phyloP scores from a whole-genome alignment of 2,329 filamentous ascomycete species.

The Aschersonia sp. region DNA sequence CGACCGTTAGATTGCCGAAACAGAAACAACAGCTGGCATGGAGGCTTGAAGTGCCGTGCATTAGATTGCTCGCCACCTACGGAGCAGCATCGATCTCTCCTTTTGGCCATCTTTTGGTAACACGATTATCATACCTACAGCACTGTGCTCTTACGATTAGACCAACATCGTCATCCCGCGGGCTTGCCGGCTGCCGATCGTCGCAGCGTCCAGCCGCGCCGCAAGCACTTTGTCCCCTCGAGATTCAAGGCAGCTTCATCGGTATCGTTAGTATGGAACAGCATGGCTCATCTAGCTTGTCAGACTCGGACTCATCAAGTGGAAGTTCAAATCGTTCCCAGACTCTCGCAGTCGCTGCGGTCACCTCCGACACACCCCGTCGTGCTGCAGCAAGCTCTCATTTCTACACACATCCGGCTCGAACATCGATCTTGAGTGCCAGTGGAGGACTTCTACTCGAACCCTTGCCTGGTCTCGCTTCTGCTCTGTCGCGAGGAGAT shows the following conservation, averaged over 20 bases:
- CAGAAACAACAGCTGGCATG: not conserved
- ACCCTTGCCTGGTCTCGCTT: constrained; percentile 3
- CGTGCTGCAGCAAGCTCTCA: constrained; percentile 28
- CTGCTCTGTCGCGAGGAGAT: constrained; percentile 1
- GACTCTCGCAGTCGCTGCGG: constrained; percentile 8
- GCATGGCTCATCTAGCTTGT: constrained; percentile 11
- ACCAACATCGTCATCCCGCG: not conserved
- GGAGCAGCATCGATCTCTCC: not conserved
- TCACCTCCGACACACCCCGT: constrained; percentile 19
- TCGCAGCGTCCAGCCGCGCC: not conserved
- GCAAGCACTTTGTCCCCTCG: constrained; percentile 1
- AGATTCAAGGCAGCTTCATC: not conserved
- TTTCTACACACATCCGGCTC: constrained; percentile 16
- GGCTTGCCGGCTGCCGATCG: no score
- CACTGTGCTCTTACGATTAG: not conserved
- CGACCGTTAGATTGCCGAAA: not conserved
- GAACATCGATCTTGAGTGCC: constrained; percentile 32
- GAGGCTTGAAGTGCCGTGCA: not conserved
- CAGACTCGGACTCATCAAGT: constrained; percentile 11
- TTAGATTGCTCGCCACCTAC: not conserved
- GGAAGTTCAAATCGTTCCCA: constrained; percentile 5
- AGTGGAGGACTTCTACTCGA: constrained; percentile 19
- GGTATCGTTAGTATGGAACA: constrained; percentile 9
- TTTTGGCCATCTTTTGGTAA: no score
- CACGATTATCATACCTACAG: no score